A percentile compares a stretch with the other conserved stretches of the same genome.
phyloP scores from a whole-genome alignment of 2,329 filamentous ascomycete species.

The Fusarium musae region DNA sequence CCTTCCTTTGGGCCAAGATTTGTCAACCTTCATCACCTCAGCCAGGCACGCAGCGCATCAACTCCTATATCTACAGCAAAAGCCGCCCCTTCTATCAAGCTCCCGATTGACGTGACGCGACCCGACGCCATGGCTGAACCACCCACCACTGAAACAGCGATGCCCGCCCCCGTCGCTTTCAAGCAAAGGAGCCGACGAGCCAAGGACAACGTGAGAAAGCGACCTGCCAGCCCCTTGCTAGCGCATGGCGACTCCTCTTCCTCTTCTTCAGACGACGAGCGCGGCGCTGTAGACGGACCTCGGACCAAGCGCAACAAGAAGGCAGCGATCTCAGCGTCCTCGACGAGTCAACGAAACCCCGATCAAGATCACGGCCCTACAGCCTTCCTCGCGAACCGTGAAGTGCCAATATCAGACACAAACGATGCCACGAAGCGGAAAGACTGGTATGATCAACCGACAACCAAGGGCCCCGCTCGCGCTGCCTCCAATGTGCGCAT shows the following conservation, averaged over 20 bases:
- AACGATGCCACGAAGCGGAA: background rate
- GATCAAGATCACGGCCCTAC: background rate
- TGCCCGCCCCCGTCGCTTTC: background rate
- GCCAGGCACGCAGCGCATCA: background rate
- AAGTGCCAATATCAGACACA: background rate
- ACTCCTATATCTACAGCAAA: background rate
- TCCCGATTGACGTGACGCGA: background rate
- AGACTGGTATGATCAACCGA: background rate
- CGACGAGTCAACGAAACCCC: background rate
- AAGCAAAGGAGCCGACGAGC: background rate
- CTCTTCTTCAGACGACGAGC: background rate
- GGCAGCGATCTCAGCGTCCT: accelerated
- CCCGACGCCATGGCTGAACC: background rate
- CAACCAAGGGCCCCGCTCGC: constrained; percentile 83
- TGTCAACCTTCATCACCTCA: background rate
- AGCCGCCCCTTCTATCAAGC: background rate
- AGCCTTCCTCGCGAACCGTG: background rate
- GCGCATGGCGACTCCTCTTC: background rate
- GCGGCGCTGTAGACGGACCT: background rate
- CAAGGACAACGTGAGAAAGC: background rate
- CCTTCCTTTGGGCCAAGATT: background rate
- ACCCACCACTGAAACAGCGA: background rate
- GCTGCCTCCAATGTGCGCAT: constrained; percentile 89
- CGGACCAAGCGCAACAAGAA: background rate
- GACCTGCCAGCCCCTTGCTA: background rate